A percentile compares a stretch with the other conserved stretches of the same genome.
Conservation (phyloP, 768 basidiomycete genomes). For the Candolleomyces aberdarensis region DNA sequence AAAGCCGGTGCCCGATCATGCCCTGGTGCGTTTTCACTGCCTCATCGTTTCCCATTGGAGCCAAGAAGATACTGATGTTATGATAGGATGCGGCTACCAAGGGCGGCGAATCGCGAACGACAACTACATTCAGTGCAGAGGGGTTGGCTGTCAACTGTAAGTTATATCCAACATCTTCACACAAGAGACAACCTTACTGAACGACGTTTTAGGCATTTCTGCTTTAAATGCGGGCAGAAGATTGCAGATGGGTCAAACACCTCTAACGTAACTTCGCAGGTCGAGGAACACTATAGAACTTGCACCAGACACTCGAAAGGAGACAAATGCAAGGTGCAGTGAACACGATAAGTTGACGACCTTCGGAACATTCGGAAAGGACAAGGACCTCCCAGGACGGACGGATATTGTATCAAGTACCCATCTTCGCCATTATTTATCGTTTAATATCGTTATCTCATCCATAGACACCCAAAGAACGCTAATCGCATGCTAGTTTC, state of each 20-base stretch:
- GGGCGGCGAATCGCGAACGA: background rate
- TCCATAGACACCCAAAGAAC: too few species aligned
- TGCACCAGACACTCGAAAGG: background rate
- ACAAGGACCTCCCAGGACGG: too few species aligned
- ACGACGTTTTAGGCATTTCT: background rate
- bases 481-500: too few species aligned
- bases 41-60: background rate
- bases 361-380: too few species aligned
- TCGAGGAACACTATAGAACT: background rate
- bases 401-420: too few species aligned
- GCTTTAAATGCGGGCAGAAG: background rate
- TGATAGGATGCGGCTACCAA: background rate
- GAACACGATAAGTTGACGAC: background rate
- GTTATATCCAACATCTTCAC: background rate
- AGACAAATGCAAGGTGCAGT: background rate
- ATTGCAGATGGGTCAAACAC: background rate
- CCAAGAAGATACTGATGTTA: background rate
- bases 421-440: too few species aligned
- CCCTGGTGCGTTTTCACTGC: constrained; percentile 1
- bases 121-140: background rate
- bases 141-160: background rate
- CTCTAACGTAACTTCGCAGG: background rate
- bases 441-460: too few species aligned
- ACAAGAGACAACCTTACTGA: too few species aligned
- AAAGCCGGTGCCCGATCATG: background rate